Conservation (phyloP, 2,329 filamentous ascomycete species). For the Davidsoniella neocaledoniae region DNA sequence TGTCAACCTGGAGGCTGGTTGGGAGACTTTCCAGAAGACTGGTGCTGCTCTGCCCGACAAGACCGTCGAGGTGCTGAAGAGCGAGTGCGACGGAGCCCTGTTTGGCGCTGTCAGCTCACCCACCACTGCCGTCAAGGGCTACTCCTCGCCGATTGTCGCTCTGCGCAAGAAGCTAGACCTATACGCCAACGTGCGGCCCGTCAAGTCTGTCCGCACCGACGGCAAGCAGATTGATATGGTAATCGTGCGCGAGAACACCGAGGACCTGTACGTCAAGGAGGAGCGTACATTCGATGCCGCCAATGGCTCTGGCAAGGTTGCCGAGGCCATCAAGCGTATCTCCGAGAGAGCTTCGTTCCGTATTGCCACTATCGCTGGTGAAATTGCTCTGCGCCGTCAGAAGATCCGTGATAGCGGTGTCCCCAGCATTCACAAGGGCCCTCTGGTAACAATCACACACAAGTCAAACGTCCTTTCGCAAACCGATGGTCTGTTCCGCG, state of each 20-base stretch:
- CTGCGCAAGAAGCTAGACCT: slow-evolving; percentile 89
- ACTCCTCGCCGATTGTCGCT: slow-evolving; percentile 91
- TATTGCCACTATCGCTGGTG: slow-evolving; percentile 85
- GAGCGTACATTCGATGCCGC: slow-evolving; percentile 66
- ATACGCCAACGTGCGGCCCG: slow-evolving; percentile 93
- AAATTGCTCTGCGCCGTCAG: slow-evolving; percentile 79
- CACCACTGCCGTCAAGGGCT: slow-evolving; percentile 75
- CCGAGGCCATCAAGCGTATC: slow-evolving; percentile 96
- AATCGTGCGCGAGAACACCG: slow-evolving; percentile 96
- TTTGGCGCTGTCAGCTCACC: slow-evolving; percentile 91
- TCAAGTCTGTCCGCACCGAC: slow-evolving; percentile 61
- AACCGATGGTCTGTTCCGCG: slow-evolving; percentile 89
- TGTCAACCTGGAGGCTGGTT: slow-evolving; percentile 81
- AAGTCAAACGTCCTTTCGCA: slow-evolving; percentile 95
- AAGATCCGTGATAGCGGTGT: slow-evolving; percentile 49
- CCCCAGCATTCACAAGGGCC: slow-evolving; percentile 44
- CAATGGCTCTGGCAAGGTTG: slow-evolving; percentile 58
- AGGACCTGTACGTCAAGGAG: slow-evolving; percentile 96
- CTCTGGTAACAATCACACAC: slow-evolving; percentile 90
- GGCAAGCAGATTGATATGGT: slow-evolving; percentile 75
- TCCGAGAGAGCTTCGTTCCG: slow-evolving; percentile 67
- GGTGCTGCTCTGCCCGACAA: slow-evolving; percentile 76
- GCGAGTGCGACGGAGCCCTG: slow-evolving; percentile 86
- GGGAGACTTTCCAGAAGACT: slow-evolving; percentile 80
- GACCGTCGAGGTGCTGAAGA: slow-evolving; percentile 76